These are phyloP conservation scores for Trypanosoma scelopori DNA, from an alignment of 208 protist species.

Conservation along the genomic window DNA sequence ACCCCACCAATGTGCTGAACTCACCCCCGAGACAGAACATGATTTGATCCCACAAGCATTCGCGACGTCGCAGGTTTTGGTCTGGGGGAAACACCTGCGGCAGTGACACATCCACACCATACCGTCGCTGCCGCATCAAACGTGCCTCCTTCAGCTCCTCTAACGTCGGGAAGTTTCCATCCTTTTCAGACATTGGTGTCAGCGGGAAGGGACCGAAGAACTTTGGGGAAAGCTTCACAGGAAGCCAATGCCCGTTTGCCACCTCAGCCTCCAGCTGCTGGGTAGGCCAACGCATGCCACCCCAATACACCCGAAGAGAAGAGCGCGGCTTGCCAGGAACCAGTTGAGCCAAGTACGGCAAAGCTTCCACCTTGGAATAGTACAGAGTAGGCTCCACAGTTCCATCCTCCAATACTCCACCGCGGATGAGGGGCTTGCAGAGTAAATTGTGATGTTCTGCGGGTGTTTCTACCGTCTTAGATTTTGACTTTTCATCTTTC, in stretches of 20 bases:
- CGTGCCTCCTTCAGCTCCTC: constrained; percentile 50
- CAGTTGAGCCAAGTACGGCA: constrained; percentile 75
- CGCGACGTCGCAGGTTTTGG: constrained; percentile 65
- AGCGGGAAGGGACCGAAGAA: constrained; percentile 77
- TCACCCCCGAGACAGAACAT: constrained; percentile 80
- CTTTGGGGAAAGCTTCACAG: constrained; percentile 70
- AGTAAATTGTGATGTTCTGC: constrained; percentile 49
- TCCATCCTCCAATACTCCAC: constrained; percentile 49
- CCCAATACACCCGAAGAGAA: constrained; percentile 86
- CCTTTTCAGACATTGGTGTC: constrained; percentile 21
- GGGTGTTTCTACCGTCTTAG: constrained; percentile 9
- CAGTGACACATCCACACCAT: constrained; percentile 60
- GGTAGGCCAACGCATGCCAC: constrained; percentile 79
- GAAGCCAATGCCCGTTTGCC: constrained; percentile 83
- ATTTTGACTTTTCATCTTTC: constrained; percentile 34
- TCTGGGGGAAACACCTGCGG: constrained; percentile 81
- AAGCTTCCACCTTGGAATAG: constrained; percentile 70
- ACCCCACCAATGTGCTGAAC: constrained; percentile 68
- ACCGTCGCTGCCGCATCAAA: constrained; percentile 45
- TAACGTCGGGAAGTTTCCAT: constrained; percentile 61
- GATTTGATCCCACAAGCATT: constrained; percentile 87
- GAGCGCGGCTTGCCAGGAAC: constrained; percentile 68
- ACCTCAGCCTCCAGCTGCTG: constrained; percentile 75
- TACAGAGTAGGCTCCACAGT: constrained; percentile 77
- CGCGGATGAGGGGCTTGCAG: constrained; percentile 63